Evolutionary conservation across 768 basidiomycete genomes (phyloP).

Genomic region (Phylloporus arenicola): DNA sequence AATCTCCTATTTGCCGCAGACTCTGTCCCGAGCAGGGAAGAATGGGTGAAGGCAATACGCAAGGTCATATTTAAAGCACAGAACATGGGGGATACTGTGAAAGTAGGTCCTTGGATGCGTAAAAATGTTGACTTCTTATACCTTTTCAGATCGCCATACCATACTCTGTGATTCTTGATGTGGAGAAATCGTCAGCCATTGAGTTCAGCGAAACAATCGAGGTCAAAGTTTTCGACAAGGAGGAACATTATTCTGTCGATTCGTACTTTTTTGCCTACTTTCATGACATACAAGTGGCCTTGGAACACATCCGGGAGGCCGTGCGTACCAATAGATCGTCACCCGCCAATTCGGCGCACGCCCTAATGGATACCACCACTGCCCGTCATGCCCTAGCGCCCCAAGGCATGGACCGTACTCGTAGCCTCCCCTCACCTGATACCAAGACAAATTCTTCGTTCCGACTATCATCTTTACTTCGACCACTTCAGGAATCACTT

Average conservation of each 20-base stretch:
- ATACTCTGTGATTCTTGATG: conserved; percentile 81
- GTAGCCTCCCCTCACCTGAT: conserved; percentile 33
- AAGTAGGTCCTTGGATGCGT: conserved; percentile 42
- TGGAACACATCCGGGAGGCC: conserved; percentile 76
- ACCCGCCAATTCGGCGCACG: conserved; percentile 16
- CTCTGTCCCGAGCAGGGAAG: conserved; percentile 77
- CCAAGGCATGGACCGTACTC: conserved; percentile 37
- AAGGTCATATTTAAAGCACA: conserved; percentile 95
- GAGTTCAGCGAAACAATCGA: conserved; percentile 97
- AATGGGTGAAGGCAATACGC: conserved; percentile 94
- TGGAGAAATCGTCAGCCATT: conserved; percentile 82
- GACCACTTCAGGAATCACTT: conserved; percentile 59
- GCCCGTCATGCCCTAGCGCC: conserved; percentile 28
- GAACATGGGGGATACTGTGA: conserved; percentile 94
- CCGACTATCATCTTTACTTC: conserved; percentile 58
- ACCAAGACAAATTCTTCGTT: conserved; percentile 44
- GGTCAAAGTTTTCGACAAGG: conserved; percentile 82
- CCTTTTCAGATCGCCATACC: conserved; percentile 79
- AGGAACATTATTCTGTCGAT: conserved; percentile 70
- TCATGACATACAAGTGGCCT: conserved; percentile 66
- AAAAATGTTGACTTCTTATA: conserved; percentile 3
- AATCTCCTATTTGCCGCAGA: conserved; percentile 67
- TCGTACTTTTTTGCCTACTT: conserved; percentile 97
- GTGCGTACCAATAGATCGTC: conserved; percentile 52
- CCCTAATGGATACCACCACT: conserved; percentile 57